These are phyloP conservation scores for Striga hermonthica DNA, from an alignment of 305 asterid genomes.

Conservation along the genomic window DNA sequence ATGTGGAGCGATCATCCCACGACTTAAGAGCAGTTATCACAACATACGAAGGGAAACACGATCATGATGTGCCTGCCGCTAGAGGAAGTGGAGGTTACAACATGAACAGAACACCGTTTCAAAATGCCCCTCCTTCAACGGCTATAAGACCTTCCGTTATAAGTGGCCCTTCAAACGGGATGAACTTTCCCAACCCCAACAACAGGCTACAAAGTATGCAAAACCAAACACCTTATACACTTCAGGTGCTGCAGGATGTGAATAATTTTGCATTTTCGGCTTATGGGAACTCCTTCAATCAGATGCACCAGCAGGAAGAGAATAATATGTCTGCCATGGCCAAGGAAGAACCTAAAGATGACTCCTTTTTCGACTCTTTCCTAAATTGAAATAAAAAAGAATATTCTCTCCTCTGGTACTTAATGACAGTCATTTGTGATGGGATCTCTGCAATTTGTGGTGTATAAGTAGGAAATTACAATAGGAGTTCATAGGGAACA, in stretches of 20 bases:
- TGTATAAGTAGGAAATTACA: conserved; percentile 33
- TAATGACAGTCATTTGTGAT: conserved; percentile 17
- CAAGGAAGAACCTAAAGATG: conserved; percentile 68
- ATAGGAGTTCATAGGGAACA: conserved; percentile 27
- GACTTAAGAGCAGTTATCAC: conserved; percentile 84
- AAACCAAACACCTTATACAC: conserved; percentile 55
- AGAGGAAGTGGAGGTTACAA: conserved; percentile 66
- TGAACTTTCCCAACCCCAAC: conserved; percentile 38
- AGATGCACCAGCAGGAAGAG: conserved; percentile 41
- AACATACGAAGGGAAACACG: conserved; percentile 89
- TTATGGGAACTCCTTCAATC: conserved; percentile 33
- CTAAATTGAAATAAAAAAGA: conserved; percentile 37
- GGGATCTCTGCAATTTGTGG: conserved; percentile 21
- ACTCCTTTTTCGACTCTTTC: conserved; percentile 49
- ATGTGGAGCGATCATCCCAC: conserved; percentile 88
- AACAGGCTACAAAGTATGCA: conserved; percentile 32
- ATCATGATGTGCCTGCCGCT: conserved; percentile 93
- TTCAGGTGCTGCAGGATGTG: conserved; percentile 65
- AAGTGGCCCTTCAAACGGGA: conserved; percentile 34
- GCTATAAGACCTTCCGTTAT: conserved; percentile 52
- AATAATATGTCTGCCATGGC: conserved; percentile 34
- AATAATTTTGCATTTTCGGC: conserved; percentile 40
- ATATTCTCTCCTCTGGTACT: neutral
- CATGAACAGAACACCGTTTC: conserved; percentile 40
- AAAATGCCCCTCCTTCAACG: conserved; percentile 27